A percentile compares a stretch with the other conserved stretches of the same genome.
Evolutionary conservation across 176 grass and related monocot genomes (phyloP).

Genomic region (Phragmites australis): DNA sequence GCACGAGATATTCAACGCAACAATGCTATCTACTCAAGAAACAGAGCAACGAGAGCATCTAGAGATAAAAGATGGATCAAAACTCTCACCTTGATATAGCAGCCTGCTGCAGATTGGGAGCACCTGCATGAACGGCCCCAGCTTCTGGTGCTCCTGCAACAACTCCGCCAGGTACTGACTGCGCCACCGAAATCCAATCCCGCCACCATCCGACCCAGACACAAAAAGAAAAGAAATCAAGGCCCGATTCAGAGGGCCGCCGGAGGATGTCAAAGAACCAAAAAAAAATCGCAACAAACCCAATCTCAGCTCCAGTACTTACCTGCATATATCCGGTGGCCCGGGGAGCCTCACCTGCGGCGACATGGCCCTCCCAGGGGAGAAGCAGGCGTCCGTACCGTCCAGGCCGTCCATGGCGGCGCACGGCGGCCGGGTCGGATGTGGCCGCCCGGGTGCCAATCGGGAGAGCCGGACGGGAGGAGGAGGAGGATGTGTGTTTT

Average conservation of each 20-base stretch:
- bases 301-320: constrained; percentile 36
- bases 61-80: background rate
- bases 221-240: background rate
- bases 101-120: constrained; percentile 84
- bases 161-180: constrained; percentile 88
- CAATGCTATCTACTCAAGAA: constrained; percentile 22
- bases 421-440: constrained; percentile 30
- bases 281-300: constrained; percentile 12
- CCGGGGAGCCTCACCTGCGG: constrained; percentile 53
- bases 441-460: constrained; percentile 27
- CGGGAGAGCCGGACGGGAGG: constrained; percentile 13
- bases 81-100: constrained; percentile 64
- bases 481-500: constrained; percentile 12
- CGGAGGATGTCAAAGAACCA: constrained; percentile 15
- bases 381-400: constrained; percentile 62
- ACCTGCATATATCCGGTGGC: constrained; percentile 58
- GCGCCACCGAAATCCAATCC: constrained; percentile 31
- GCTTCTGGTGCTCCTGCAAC: constrained; percentile 82
- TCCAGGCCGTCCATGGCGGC: constrained; percentile 66
- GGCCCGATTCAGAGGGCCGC: constrained; percentile 29
- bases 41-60: background rate
- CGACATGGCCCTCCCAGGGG: constrained; percentile 55
- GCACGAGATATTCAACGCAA: constrained; percentile 7
- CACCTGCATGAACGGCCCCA: constrained; percentile 90
- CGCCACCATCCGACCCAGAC: background rate